Evolutionary conservation across 352 stramenopile genomes (phyloP).

Genomic region (Phytopythium ostracodes): DNA sequence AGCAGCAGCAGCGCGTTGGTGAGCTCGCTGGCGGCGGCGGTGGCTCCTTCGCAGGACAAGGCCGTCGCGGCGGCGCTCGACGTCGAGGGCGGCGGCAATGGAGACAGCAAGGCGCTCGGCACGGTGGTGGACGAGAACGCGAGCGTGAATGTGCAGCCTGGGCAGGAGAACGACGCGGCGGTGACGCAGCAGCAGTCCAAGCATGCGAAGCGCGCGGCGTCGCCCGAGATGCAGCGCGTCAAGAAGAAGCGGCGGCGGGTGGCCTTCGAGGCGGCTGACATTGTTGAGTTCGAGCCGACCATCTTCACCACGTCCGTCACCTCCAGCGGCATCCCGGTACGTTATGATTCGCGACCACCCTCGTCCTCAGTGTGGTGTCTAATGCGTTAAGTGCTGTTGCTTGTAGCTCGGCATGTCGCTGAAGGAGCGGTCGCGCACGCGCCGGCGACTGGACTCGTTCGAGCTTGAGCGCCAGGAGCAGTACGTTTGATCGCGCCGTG

Average conservation of each 20-base stretch:
- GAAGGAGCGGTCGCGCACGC: conserved; percentile 67
- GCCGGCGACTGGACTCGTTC: conserved; percentile 75
- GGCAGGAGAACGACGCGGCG: not conserved
- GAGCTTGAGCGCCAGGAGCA: conserved; percentile 64
- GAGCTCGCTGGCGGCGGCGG: not conserved
- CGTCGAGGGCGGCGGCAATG: not conserved
- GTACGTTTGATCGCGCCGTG: conserved; percentile 28
- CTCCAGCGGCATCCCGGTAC: conserved; percentile 63
- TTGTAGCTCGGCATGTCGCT: conserved; percentile 61
- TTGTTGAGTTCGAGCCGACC: conserved; percentile 83
- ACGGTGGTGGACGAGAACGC: conserved; percentile 20
- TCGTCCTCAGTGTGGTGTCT: not conserved
- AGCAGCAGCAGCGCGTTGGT: not conserved
- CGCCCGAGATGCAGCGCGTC: conserved; percentile 20
- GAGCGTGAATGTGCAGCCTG: conserved; percentile 19
- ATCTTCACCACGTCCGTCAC: conserved; percentile 80
- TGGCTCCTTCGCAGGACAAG: conserved; percentile 10
- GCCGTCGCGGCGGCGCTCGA: conserved; percentile 9
- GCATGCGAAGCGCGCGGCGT: conserved; percentile 7
- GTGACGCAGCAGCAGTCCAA: not conserved
- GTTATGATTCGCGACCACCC: not conserved
- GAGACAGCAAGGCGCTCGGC: conserved; percentile 13
- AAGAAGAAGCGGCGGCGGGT: conserved; percentile 65
- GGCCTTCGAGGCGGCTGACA: conserved; percentile 76
- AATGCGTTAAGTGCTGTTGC: not conserved